Percentiles rank a stretch among this genome's conserved stretches.
These are phyloP conservation scores for Torulaspora franciscae DNA, from an alignment of 805 yeast species.

Conservation along the genomic window DNA sequence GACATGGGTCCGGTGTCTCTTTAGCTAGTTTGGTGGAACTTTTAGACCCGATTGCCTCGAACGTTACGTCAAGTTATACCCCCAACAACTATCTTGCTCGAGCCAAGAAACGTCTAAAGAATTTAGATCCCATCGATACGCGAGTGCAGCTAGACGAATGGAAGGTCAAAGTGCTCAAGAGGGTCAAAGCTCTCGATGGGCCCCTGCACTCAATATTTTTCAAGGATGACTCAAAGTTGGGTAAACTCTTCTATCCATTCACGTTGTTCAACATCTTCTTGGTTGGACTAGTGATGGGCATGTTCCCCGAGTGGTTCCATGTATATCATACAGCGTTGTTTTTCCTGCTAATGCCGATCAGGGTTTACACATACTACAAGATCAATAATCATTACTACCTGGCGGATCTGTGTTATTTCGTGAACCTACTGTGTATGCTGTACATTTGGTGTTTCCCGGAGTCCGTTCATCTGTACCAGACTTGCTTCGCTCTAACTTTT, in stretches of 20 bases:
- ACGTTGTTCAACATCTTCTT: constrained; percentile 64
- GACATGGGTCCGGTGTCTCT: constrained; percentile 13
- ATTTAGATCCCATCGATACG: constrained; percentile 13
- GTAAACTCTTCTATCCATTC: constrained; percentile 74
- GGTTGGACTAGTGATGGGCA: constrained; percentile 73
- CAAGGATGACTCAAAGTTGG: constrained; percentile 48
- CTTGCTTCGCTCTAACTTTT: constrained; percentile 80
- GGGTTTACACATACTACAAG: constrained; percentile 78
- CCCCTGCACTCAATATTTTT: constrained; percentile 33
- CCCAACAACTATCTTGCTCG: constrained; percentile 13
- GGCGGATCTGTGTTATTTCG: constrained; percentile 92
- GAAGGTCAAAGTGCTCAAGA: constrained; percentile 18
- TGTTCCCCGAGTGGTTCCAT: constrained; percentile 72
- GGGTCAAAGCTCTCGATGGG: constrained; percentile 26
- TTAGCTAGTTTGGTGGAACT: constrained; percentile 25
- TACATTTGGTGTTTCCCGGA: constrained; percentile 82
- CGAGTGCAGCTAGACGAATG: constrained; percentile 23
- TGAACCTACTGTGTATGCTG: constrained; percentile 60
- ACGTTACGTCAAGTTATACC: constrained; percentile 17
- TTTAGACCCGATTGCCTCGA: constrained; percentile 31
- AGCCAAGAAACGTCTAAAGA: constrained; percentile 13
- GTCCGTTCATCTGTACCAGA: constrained; percentile 65
- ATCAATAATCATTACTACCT: constrained; percentile 76
- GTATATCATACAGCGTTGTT: constrained; percentile 62
- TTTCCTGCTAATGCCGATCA: constrained; percentile 67